phyloP scores from a whole-genome alignment of 768 basidiomycete species.

The Galerina sulciceps region DNA sequence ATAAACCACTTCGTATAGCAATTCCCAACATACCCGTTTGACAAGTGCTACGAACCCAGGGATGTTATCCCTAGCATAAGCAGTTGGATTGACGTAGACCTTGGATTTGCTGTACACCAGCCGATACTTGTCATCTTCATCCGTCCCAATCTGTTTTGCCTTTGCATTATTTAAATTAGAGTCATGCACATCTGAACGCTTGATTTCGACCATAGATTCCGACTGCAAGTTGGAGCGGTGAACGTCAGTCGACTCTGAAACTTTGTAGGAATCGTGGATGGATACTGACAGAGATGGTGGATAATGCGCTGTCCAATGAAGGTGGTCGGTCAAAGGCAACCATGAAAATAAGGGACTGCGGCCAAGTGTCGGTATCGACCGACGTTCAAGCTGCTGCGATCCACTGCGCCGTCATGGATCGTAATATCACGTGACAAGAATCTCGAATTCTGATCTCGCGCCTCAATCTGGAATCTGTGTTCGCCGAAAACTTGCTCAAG shows the following conservation, averaged over 20 bases:
- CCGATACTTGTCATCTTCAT: slow-evolving; percentile 67
- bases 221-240: slow-evolving; percentile 31
- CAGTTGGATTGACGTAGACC: slow-evolving; percentile 94
- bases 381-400: slow-evolving; percentile 5
- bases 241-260: not conserved
- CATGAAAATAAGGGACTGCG: slow-evolving; percentile 18
- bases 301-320: slow-evolving; percentile 28
- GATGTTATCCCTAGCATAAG: slow-evolving; percentile 90
- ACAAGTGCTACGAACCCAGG: slow-evolving; percentile 93
- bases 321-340: slow-evolving; percentile 22
- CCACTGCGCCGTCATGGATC: slow-evolving; percentile 9
- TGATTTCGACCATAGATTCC: slow-evolving; percentile 81
- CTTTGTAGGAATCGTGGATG: not conserved
- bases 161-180: slow-evolving; percentile 13
- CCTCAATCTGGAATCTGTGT: too few species aligned
- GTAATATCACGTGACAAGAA: slow-evolving; percentile 22
- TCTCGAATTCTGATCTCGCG: not conserved
- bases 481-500: too few species aligned
- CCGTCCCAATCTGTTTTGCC: slow-evolving; percentile 7
- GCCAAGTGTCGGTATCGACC: not conserved
- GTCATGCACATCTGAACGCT: slow-evolving; percentile 39
- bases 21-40: slow-evolving; percentile 60
- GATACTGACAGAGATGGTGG: slow-evolving; percentile 33
- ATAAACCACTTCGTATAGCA: not conserved
- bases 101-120: slow-evolving; percentile 91